Conservation (phyloP, 768 basidiomycete genomes). For the Lyophyllum decastes region DNA sequence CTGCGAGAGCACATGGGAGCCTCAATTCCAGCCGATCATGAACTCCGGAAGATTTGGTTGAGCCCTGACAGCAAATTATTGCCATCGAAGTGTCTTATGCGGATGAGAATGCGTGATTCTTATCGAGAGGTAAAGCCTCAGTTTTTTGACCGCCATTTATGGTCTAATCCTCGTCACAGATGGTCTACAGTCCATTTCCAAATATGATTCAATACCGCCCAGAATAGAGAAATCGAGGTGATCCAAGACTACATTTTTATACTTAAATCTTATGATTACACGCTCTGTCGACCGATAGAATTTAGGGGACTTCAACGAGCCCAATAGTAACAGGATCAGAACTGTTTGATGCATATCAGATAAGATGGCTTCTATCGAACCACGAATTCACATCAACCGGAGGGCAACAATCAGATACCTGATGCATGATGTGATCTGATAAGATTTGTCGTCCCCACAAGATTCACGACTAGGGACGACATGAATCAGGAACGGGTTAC, state of each 20-base stretch:
- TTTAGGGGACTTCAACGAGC: not conserved
- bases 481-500: not conserved
- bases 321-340: not conserved
- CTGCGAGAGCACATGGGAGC: constrained; percentile 45
- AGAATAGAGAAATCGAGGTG: constrained; percentile 5
- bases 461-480: too few species aligned
- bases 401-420: not conserved
- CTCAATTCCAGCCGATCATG: constrained; percentile 46
- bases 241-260: not conserved
- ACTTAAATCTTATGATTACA: not conserved
- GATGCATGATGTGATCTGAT: constrained; percentile 3
- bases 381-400: too few species aligned
- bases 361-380: too few species aligned
- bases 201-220: constrained; percentile 55
- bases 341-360: constrained; percentile 4
- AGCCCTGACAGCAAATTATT: constrained; percentile 38
- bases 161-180: constrained; percentile 29
- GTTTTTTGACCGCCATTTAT: not conserved
- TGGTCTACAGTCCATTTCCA: constrained; percentile 52
- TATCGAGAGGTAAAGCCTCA: constrained; percentile 52
- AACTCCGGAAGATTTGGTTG: constrained; percentile 50
- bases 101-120: constrained; percentile 57
- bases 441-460: not conserved
- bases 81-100: constrained; percentile 57
- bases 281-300: not conserved